Evolutionary conservation across 2,329 filamentous ascomycete species (phyloP).

Genomic region (Penicillium digitatum): DNA sequence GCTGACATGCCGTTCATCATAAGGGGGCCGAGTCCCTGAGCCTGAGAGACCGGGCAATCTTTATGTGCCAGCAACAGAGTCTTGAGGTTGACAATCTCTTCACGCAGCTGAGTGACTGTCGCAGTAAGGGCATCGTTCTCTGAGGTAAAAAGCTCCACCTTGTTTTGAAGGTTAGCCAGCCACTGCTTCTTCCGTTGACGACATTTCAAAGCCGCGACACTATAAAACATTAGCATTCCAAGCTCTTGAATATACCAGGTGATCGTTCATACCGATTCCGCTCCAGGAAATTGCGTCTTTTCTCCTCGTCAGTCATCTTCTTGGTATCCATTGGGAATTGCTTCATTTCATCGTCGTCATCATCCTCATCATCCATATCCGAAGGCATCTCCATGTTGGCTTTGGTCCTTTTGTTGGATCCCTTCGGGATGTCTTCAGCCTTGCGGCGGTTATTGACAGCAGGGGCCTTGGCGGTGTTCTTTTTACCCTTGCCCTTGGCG

Average conservation of each 20-base stretch:
- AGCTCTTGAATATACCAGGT: neutral
- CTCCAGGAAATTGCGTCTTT: constrained; percentile 95
- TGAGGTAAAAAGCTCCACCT: constrained; percentile 86
- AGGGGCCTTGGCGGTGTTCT: constrained; percentile 51
- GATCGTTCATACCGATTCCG: constrained; percentile 72
- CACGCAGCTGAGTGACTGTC: constrained; percentile 77
- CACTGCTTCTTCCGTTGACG: constrained; percentile 98
- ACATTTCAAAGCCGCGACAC: constrained; percentile 93
- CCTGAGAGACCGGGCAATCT: constrained; percentile 87
- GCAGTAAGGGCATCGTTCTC: constrained; percentile 86
- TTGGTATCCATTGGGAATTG: constrained; percentile 55
- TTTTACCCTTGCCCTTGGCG: constrained; percentile 66
- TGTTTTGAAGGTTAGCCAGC: constrained; percentile 88
- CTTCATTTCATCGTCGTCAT: constrained; percentile 44
- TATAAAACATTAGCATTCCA: constrained; percentile 42
- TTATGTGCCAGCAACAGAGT: constrained; percentile 90
- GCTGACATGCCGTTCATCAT: constrained; percentile 42
- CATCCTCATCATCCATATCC: constrained; percentile 51
- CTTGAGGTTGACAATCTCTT: constrained; percentile 93
- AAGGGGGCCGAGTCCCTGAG: constrained; percentile 62
- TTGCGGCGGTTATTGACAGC: constrained; percentile 69
- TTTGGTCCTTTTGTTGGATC: constrained; percentile 71
- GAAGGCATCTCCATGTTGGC: constrained; percentile 45
- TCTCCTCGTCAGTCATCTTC: constrained; percentile 98
- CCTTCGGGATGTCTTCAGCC: constrained; percentile 68